Conservation (phyloP, 805 yeast genomes). For the Cyberlindnera amylophila region DNA sequence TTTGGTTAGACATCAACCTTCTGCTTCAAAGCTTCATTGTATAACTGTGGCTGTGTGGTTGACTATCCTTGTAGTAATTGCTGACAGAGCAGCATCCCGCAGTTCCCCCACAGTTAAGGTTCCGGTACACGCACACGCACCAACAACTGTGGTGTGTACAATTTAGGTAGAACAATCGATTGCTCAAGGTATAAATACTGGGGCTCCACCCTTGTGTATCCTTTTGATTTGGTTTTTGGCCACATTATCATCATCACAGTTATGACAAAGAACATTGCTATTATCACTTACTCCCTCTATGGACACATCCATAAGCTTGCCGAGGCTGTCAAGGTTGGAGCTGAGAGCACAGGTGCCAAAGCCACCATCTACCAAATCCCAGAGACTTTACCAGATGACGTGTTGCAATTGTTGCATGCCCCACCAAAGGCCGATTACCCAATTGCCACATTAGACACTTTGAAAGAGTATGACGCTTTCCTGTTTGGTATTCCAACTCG, state of each 20-base stretch:
- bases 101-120: no score
- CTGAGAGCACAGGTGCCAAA: slow-evolving; percentile 61
- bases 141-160: no score
- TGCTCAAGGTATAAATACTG: no score
- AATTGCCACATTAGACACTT: slow-evolving; percentile 51
- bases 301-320: slow-evolving; percentile 75
- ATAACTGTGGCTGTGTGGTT: no score
- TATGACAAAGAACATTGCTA: slow-evolving; percentile 26
- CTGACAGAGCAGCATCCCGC: no score
- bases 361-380: slow-evolving; percentile 77
- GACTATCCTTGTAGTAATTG: no score
- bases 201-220: no score
- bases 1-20: no score
- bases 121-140: no score
- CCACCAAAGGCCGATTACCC: slow-evolving; percentile 57
- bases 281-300: slow-evolving; percentile 76
- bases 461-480: slow-evolving; percentile 66
- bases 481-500: slow-evolving; percentile 80
- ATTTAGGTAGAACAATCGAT: no score
- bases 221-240: neutral
- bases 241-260: neutral
- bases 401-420: slow-evolving; percentile 63
- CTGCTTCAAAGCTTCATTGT: no score
- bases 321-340: slow-evolving; percentile 63
- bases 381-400: slow-evolving; percentile 66